A percentile compares a stretch with the other conserved stretches of the same genome.
phyloP scores from a whole-genome alignment of 257 asterid species.

The Anisodus tanguticus region DNA sequence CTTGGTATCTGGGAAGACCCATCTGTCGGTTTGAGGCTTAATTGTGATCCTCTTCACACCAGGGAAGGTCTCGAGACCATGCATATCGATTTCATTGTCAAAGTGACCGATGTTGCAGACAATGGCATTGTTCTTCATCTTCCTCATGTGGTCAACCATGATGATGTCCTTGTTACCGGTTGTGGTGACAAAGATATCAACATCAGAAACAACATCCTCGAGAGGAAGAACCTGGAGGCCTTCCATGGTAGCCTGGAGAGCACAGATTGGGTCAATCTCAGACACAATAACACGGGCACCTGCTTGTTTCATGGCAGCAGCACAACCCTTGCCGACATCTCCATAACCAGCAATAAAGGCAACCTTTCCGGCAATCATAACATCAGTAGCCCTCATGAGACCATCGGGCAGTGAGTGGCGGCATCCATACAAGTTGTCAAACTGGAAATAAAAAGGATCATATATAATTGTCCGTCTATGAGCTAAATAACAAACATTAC shows the following conservation, averaged over 20 bases:
- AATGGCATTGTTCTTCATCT: conserved; percentile 68
- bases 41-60: conserved; percentile 61
- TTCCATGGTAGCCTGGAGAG: conserved; percentile 70
- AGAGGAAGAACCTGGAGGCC: conserved; percentile 64
- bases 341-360: conserved; percentile 62
- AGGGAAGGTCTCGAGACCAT: conserved; percentile 59
- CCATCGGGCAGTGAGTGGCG: conserved; percentile 73
- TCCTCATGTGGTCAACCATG: conserved; percentile 63
- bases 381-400: conserved; percentile 68
- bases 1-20: conserved; percentile 57
- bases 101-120: conserved; percentile 80
- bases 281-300: conserved; percentile 69
- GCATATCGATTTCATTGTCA: conserved; percentile 67
- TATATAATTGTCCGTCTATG: background rate
- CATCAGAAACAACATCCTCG: conserved; percentile 56
- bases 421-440: conserved; percentile 70
- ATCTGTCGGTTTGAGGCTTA: conserved; percentile 66
- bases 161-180: conserved; percentile 71
- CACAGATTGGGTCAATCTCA: conserved; percentile 68
- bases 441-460: conserved; percentile 33
- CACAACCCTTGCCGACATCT: conserved; percentile 72
- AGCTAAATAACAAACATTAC: background rate
- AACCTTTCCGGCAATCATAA: conserved; percentile 67
- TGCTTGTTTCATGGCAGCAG: conserved; percentile 62
- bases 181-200: conserved; percentile 70